A percentile compares a stretch with the other conserved stretches of the same genome.
Conservation (phyloP, 2,329 filamentous ascomycete species). For the Conoideocrella luteorostrata region DNA sequence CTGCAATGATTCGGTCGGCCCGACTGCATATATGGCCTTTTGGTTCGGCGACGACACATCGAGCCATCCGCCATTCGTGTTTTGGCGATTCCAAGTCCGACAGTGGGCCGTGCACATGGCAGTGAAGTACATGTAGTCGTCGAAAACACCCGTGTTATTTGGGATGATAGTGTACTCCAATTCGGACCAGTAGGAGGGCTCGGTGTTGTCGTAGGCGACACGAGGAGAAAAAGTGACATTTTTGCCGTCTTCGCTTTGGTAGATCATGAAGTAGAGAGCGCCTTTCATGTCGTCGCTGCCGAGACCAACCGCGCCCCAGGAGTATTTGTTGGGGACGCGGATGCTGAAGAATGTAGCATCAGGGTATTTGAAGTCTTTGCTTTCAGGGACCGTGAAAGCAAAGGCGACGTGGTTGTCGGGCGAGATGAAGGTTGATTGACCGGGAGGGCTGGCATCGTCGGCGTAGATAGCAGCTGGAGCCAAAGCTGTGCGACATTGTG, state of each 20-base stretch:
- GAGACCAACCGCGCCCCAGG: slow-evolving; percentile 51
- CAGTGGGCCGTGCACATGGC: slow-evolving; percentile 46
- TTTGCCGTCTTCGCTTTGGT: slow-evolving; percentile 37
- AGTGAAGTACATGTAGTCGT: slow-evolving; percentile 41
- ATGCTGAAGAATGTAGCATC: slow-evolving; percentile 45
- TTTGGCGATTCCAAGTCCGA: slow-evolving; percentile 37
- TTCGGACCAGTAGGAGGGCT: slow-evolving; percentile 41
- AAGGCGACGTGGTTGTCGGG: slow-evolving; percentile 40
- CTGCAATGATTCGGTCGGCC: slow-evolving; percentile 36
- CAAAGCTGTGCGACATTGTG: slow-evolving; percentile 14
- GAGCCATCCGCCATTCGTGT: slow-evolving; percentile 33
- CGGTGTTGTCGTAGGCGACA: slow-evolving; percentile 41
- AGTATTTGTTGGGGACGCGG: slow-evolving; percentile 35
- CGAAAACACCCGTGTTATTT: slow-evolving; percentile 39
- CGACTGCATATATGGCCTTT: slow-evolving; percentile 50
- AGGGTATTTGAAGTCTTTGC: slow-evolving; percentile 32
- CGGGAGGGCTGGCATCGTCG: slow-evolving; percentile 21
- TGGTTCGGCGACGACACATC: slow-evolving; percentile 42
- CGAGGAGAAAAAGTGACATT: slow-evolving; percentile 53
- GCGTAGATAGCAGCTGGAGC: slow-evolving; percentile 18
- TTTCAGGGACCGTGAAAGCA: slow-evolving; percentile 42
- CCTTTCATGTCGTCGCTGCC: slow-evolving; percentile 45
- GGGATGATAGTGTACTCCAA: slow-evolving; percentile 37
- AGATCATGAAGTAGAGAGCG: slow-evolving; percentile 49
- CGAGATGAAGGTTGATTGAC: slow-evolving; percentile 38